Conservation (phyloP, 495 filamentous ascomycete genomes). For the Aspergillus diversus region DNA sequence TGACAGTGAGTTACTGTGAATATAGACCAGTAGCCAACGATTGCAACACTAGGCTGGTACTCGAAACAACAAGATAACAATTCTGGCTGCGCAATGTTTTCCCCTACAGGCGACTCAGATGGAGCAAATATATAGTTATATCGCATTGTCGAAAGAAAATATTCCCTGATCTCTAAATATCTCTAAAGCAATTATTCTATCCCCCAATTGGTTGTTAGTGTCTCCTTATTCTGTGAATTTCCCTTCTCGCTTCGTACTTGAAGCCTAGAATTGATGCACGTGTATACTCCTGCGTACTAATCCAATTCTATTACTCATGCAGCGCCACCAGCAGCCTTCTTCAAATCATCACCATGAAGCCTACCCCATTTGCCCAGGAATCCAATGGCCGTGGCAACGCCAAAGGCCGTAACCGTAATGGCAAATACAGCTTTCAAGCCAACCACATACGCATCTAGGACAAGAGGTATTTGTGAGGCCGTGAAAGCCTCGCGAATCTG, state of each 20-base stretch:
- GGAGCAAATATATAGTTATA: too few species aligned
- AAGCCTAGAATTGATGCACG: background rate
- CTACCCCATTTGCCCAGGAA: background rate
- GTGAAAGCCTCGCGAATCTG: slow-evolving; percentile 51
- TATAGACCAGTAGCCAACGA: background rate
- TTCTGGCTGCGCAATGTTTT: too few species aligned
- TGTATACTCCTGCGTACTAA: background rate
- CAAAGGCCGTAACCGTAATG: background rate
- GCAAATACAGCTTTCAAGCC: slow-evolving; percentile 47
- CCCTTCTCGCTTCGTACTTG: background rate
- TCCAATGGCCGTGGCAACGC: background rate
- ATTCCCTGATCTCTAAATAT: background rate
- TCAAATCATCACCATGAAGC: background rate
- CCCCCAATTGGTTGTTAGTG: background rate
- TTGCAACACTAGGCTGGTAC: background rate
- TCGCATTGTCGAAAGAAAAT: background rate
- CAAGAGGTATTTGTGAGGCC: slow-evolving; percentile 42
- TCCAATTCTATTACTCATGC: background rate
- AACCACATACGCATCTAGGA: slow-evolving; percentile 61
- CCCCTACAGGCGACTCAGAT: too few species aligned
- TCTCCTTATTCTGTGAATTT: background rate
- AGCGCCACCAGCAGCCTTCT: background rate
- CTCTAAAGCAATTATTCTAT: background rate
- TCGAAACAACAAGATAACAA: too few species aligned
- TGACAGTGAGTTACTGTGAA: background rate